Evolutionary conservation across 2,329 filamentous ascomycete genomes (phyloP), one percentile per base, ranked within the genome.

Genomic region (Fusarium falciforme): DNA sequence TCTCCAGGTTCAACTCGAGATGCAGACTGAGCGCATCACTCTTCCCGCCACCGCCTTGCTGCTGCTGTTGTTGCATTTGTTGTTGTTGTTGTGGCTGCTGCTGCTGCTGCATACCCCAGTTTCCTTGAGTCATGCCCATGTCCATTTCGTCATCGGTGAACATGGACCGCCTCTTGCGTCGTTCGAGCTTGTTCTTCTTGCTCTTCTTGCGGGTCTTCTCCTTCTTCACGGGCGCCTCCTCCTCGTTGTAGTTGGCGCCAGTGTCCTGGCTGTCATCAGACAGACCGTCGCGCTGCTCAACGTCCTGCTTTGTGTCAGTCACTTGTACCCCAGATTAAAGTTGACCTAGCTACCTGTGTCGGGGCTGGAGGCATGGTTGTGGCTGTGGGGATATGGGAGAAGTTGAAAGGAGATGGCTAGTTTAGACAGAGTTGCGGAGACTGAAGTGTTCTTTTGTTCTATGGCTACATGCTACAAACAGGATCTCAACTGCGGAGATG

Each of bases 1-100:
- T 88, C 76, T 96, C 94, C 65, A 96, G 85, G 82, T 96, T 96
- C 70, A 95, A 86, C 79, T 96, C 94, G 27, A 96, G 84, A 57
- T 91, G 89, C 76, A 96, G 83, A 80, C 92, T 92, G 78, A 95
- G 83, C 9, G 76, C 74, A 14, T 78, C 76, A 38, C 70, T 77
- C 60, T 72, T 75, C 25, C 74, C 75, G 6, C 74, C 76, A 3
- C 72, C 70, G 6, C 54, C 49, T 22, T 67, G 49, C 27, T 72
- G 71, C 22, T 76, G 71, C 20, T 76, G 76, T 25, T 74, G 70
- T 7, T 52, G 40, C 44, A 54, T 33, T 31, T 66, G 58, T 8
- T 74, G 68, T 8, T 74, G 68, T 16, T 67, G 61, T 16, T 71
- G 67, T 14, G 64, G 71, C 7, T 65, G 66, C 11, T 71, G 71